A percentile compares a stretch with the other conserved stretches of the same genome.
phyloP scores from a whole-genome alignment of 805 yeast genomes.

The Metschnikowia arizonensis region DNA sequence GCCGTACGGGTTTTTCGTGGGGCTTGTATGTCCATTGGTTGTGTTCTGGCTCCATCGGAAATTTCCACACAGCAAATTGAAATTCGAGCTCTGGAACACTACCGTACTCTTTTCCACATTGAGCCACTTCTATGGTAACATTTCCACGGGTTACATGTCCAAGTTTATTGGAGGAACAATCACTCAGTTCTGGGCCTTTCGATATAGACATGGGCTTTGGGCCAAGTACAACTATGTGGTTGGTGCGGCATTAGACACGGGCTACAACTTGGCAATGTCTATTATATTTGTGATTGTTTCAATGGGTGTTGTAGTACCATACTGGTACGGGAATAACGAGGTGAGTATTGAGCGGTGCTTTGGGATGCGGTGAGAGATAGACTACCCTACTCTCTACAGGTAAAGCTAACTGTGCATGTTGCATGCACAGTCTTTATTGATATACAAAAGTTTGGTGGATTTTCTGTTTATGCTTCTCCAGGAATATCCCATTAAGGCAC shows the following conservation, averaged over 20 bases:
- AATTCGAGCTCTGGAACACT: constrained; percentile 41
- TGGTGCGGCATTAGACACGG: constrained; percentile 52
- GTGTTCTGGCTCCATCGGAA: constrained; percentile 27
- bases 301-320: constrained; percentile 28
- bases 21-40: constrained; percentile 35
- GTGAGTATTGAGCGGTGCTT: constrained; percentile 45
- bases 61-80: constrained; percentile 21
- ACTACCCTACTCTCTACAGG: too few species aligned
- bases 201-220: constrained; percentile 38
- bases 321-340: constrained; percentile 50
- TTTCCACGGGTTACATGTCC: constrained; percentile 47
- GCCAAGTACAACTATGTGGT: constrained; percentile 43
- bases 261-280: constrained; percentile 42
- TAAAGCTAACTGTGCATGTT: too few species aligned
- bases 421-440: too few species aligned
- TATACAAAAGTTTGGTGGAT: too few species aligned
- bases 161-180: constrained; percentile 46
- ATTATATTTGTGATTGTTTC: constrained; percentile 36
- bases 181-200: constrained; percentile 43
- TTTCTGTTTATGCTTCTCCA: too few species aligned
- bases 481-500: too few species aligned
- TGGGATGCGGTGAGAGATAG: too few species aligned
- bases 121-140: constrained; percentile 46
- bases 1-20: constrained; percentile 44
- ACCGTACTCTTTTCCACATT: constrained; percentile 47